Evolutionary conservation across 2,329 filamentous ascomycete genomes (phyloP), one percentile per base, ranked within the genome.

Genomic region (Thelonectria olida): DNA sequence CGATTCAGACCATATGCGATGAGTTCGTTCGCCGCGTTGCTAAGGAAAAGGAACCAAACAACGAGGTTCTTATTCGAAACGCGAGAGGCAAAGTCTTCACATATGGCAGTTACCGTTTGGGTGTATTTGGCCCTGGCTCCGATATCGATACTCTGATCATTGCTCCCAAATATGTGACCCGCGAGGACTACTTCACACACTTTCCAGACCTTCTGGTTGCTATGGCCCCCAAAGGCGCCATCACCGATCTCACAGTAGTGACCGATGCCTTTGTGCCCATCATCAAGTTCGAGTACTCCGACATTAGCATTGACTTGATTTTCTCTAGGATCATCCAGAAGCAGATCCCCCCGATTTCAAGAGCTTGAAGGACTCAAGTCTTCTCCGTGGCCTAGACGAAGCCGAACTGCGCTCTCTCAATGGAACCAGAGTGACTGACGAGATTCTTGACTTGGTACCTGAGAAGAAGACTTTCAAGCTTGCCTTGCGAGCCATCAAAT

Each of bases 71-170:
- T 45, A 86, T 96, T 45, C 92, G 94, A 68, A 90, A 91, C 73
- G 92, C 94, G 6, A 92, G 94, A 54, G 96, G 94, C 66, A 96
- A 95, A 80, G 89, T 99, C 68, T 97, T 97, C 76, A 96, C 95
- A 1, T 99, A 96, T 77, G 96, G 96, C 66, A 98, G 96, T 78
- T 99, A 95, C 78, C 90, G 94, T 38, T 84, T 99, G 12, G 96
- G 96, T 62, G 96, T 98, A 22, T 97, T 92, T 77, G 94, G 94
- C 6, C 96, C 96, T 44, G 93, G 93, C 51, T 98, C 96, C 47
- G 96, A 99, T 88, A 98, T 99, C 71, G 96, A 99, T 80, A 97
- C 96, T 2, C 87, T 99, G 52, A 89, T 98, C 61, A 91, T 97
- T 51, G 94, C 90, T 13, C 96, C 96, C 9, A 94, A 92, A 79